phyloP scores from a whole-genome alignment of 805 yeast genomes.

The Komagataella pseudopastoris region DNA sequence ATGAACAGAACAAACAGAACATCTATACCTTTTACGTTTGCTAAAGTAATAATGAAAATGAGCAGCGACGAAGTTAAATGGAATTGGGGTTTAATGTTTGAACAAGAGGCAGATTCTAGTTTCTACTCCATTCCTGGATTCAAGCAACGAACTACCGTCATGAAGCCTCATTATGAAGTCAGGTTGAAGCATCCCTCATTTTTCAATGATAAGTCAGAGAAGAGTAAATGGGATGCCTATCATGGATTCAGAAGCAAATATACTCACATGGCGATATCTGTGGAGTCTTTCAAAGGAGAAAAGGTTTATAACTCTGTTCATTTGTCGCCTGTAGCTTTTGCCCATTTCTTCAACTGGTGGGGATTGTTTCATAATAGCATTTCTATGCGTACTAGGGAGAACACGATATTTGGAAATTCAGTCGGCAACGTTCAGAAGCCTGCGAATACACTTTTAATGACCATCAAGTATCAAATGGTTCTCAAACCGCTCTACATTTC shows the following conservation, averaged over 20 bases:
- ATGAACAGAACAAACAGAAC: constrained; percentile 1
- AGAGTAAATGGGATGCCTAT: constrained; percentile 61
- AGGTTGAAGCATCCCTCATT: constrained; percentile 37
- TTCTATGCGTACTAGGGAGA: constrained; percentile 55
- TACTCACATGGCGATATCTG: constrained; percentile 54
- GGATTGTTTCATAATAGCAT: constrained; percentile 63
- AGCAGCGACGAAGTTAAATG: constrained; percentile 16
- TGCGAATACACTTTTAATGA: constrained; percentile 46
- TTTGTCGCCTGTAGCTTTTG: constrained; percentile 54
- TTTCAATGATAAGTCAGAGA: constrained; percentile 15
- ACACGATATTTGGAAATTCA: neutral
- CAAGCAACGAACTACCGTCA: constrained; percentile 24
- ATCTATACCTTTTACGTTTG: constrained; percentile 1
- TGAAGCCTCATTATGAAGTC: constrained; percentile 49
- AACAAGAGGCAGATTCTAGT: constrained; percentile 24
- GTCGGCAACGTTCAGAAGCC: constrained; percentile 60
- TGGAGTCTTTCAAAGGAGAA: constrained; percentile 10
- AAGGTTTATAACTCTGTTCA: constrained; percentile 58
- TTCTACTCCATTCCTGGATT: neutral
- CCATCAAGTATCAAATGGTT: constrained; percentile 69
- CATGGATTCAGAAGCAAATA: constrained; percentile 70
- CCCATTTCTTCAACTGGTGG: constrained; percentile 81
- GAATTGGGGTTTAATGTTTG: constrained; percentile 43
- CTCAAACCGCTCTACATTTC: constrained; percentile 66
- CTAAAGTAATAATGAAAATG: constrained; percentile 8